Percentiles rank a stretch among this genome's conserved stretches.
phyloP scores from a whole-genome alignment of 768 basidiomycete species.

The Suillus plorans region DNA sequence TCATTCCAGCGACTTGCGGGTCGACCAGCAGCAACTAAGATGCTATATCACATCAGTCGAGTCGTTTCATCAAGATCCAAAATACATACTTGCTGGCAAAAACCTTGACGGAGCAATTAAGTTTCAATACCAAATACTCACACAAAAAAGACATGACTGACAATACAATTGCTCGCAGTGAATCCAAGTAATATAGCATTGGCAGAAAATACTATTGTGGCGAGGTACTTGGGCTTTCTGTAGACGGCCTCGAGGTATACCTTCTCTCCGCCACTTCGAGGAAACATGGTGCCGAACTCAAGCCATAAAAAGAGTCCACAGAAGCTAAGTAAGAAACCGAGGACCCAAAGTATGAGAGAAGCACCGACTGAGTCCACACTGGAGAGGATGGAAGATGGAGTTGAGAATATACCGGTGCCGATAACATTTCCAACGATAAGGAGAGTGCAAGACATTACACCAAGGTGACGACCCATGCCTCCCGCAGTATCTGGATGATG shows the following conservation, averaged over 20 bases:
- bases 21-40: constrained; percentile 46
- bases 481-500: constrained; percentile 43
- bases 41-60: constrained; percentile 29
- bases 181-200: constrained; percentile 48
- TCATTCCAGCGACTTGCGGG: constrained; percentile 45
- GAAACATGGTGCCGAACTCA: constrained; percentile 64
- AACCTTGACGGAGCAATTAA: constrained; percentile 19
- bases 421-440: constrained; percentile 58
- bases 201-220: constrained; percentile 47
- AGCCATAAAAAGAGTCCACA: constrained; percentile 65
- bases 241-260: constrained; percentile 61
- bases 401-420: constrained; percentile 64
- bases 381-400: constrained; percentile 55
- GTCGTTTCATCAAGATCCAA: not conserved
- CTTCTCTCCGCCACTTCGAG: constrained; percentile 62
- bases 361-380: constrained; percentile 60
- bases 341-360: constrained; percentile 62
- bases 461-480: constrained; percentile 58
- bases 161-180: constrained; percentile 48
- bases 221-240: constrained; percentile 44
- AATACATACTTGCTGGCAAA: constrained; percentile 35
- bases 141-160: constrained; percentile 25
- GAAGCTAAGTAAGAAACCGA: constrained; percentile 57
- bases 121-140: not conserved
- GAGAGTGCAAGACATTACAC: constrained; percentile 56